phyloP scores from a whole-genome alignment of 2,329 filamentous ascomycete genomes.

The Colletotrichum navitas region DNA sequence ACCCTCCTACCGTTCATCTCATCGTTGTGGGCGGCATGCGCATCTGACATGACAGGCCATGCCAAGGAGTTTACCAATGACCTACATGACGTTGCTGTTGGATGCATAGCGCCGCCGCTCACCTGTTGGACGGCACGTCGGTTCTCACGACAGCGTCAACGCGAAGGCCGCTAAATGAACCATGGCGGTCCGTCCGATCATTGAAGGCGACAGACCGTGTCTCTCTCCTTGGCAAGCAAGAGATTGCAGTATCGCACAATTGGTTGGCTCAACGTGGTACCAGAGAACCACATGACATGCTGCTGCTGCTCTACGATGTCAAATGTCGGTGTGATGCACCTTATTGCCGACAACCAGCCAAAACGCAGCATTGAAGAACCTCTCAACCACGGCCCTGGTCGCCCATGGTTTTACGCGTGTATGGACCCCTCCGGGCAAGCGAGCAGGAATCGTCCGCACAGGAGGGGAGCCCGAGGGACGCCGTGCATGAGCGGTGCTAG shows the following conservation, averaged over 20 bases:
- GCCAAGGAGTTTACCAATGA: slow-evolving; percentile 28
- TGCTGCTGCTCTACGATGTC: slow-evolving; percentile 10
- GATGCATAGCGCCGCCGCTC: slow-evolving; percentile 19
- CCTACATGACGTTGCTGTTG: slow-evolving; percentile 36
- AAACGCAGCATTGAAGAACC: slow-evolving; percentile 17
- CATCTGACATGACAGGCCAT: slow-evolving; percentile 18
- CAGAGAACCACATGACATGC: slow-evolving; percentile 31
- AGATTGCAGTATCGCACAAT: slow-evolving; percentile 9
- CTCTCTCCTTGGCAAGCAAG: slow-evolving; percentile 14
- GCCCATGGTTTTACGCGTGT: slow-evolving; percentile 12
- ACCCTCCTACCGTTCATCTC: slow-evolving; percentile 25
- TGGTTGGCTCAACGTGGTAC: slow-evolving; percentile 8
- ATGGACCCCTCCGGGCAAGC: slow-evolving; percentile 13
- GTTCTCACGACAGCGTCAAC: neutral
- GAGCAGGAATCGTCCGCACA: slow-evolving; percentile 19
- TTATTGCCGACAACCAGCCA: slow-evolving; percentile 23
- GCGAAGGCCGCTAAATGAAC: neutral
- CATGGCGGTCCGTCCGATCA: neutral
- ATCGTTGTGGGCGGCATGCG: slow-evolving; percentile 18
- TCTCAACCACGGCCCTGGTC: slow-evolving; percentile 24
- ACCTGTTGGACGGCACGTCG: neutral
- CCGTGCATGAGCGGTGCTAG: slow-evolving; percentile 15
- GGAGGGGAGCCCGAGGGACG: slow-evolving; percentile 7
- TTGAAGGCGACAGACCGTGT: neutral
- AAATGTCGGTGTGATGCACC: slow-evolving; percentile 42